A percentile compares a stretch with the other conserved stretches of the same genome.
These are phyloP conservation scores for Echinochloa phyllopogon DNA, from an alignment of 176 grass and related monocot genomes.

Conservation along the genomic window DNA sequence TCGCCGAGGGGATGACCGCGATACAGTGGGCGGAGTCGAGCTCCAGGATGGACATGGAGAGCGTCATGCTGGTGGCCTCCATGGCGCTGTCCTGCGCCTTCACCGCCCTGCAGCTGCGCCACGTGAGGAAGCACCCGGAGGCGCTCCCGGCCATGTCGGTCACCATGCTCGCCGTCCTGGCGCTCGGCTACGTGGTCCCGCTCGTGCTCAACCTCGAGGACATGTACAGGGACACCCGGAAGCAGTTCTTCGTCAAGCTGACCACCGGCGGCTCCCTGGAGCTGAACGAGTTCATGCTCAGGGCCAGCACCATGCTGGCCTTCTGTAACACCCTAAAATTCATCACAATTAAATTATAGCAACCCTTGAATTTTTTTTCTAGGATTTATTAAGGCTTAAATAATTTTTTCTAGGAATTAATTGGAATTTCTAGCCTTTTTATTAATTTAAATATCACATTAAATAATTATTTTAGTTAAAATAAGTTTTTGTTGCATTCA, in stretches of 20 bases:
- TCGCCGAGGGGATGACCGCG: not conserved
- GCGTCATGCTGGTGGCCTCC: constrained; percentile 45
- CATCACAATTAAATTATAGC: too few species aligned
- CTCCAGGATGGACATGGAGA: constrained; percentile 59
- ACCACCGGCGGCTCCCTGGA: constrained; percentile 41
- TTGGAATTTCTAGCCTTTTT: too few species aligned
- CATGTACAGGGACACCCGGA: constrained; percentile 42
- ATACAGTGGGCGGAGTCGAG: not conserved
- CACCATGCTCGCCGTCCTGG: constrained; percentile 65
- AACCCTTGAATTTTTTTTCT: too few species aligned
- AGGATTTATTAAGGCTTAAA: too few species aligned
- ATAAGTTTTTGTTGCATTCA: too few species aligned
- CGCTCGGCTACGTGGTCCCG: constrained; percentile 44
- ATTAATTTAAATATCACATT: too few species aligned
- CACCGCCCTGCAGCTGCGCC: constrained; percentile 25
- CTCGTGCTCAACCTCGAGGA: constrained; percentile 60
- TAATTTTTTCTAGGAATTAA: too few species aligned
- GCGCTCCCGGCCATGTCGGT: constrained; percentile 49
- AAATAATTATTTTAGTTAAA: too few species aligned
- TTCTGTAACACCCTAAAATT: too few species aligned
- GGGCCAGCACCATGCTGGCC: constrained; percentile 50
- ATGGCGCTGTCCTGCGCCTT: constrained; percentile 25
- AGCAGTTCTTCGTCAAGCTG: constrained; percentile 36
- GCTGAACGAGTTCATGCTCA: constrained; percentile 50
- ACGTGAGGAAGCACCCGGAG: constrained; percentile 48